Percentiles rank a stretch among this genome's conserved stretches.
phyloP scores from a whole-genome alignment of 2,329 filamentous ascomycete genomes.

The Dendrostoma leiphaemia region DNA sequence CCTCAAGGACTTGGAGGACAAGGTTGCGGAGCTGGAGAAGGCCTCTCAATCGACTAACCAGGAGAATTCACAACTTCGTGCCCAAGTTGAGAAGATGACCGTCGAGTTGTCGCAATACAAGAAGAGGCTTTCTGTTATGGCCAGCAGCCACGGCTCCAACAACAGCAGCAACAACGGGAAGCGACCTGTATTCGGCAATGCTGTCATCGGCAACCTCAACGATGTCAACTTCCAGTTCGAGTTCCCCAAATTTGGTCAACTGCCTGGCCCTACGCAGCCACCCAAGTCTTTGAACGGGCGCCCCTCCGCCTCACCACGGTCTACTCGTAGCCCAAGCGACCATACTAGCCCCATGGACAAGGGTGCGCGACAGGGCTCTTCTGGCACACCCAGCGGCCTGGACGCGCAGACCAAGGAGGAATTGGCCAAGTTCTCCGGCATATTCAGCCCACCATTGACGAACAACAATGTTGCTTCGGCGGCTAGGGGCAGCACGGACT shows the following conservation, averaged over 20 bases:
- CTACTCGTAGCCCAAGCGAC: constrained; percentile 27
- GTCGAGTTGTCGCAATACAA: constrained; percentile 86
- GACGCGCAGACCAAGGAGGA: constrained; percentile 44
- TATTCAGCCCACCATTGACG: constrained; percentile 58
- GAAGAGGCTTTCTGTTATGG: constrained; percentile 70
- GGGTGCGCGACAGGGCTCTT: constrained; percentile 25
- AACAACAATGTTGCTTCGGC: constrained; percentile 41
- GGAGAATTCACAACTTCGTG: constrained; percentile 79
- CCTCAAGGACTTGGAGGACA: constrained; percentile 77
- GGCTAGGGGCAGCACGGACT: constrained; percentile 52
- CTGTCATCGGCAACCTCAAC: constrained; percentile 57
- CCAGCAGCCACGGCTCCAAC: constrained; percentile 27
- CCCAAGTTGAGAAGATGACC: constrained; percentile 86
- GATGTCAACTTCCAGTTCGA: constrained; percentile 92
- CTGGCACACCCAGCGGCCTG: constrained; percentile 32
- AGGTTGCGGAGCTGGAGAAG: constrained; percentile 76
- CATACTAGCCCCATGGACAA: constrained; percentile 33
- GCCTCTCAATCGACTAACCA: constrained; percentile 77
- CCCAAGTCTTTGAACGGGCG: constrained; percentile 13
- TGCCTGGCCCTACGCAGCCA: constrained; percentile 47
- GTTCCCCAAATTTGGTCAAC: constrained; percentile 87
- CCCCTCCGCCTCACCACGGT: constrained; percentile 19
- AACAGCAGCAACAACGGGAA: constrained; percentile 26
- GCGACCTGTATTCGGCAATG: constrained; percentile 46
- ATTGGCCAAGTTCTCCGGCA: constrained; percentile 52